phyloP scores from a whole-genome alignment of 495 filamentous ascomycete genomes.

The Oleoguttula mirabilis region DNA sequence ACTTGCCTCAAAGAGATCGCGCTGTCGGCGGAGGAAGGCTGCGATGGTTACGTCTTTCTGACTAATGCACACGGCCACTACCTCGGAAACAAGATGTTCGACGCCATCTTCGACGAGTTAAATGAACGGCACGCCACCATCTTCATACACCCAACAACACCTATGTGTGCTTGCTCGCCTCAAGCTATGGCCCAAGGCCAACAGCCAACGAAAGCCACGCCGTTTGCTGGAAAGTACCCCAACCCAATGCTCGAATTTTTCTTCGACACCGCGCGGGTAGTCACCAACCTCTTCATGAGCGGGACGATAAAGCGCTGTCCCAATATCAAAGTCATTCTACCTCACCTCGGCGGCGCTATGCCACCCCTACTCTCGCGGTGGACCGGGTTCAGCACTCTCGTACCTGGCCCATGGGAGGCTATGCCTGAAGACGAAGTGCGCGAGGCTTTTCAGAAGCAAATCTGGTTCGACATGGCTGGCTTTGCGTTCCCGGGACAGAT shows the following conservation, averaged over 20 bases:
- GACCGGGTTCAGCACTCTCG: conserved; percentile 25
- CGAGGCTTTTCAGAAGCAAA: conserved; percentile 28
- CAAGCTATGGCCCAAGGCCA: conserved; percentile 9
- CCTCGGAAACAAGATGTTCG: conserved; percentile 36
- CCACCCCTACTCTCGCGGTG: conserved; percentile 37
- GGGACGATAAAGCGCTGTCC: conserved; percentile 36
- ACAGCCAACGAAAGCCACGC: conserved; percentile 15
- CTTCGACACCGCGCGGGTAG: conserved; percentile 40
- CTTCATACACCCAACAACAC: conserved; percentile 44
- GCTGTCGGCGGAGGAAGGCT: conserved; percentile 29
- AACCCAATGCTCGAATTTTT: conserved; percentile 45
- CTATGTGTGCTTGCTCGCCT: conserved; percentile 17
- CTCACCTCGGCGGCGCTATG: conserved; percentile 40
- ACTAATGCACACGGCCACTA: conserved; percentile 41
- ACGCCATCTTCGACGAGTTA: conserved; percentile 31
- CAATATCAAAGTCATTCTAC: conserved; percentile 36
- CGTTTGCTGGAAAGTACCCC: conserved; percentile 26
- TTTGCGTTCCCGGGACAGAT: conserved; percentile 33
- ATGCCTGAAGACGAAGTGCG: conserved; percentile 13
- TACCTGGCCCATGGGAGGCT: conserved; percentile 15
- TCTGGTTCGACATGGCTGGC: conserved; percentile 36
- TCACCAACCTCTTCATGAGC: conserved; percentile 39
- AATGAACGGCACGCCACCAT: conserved; percentile 26
- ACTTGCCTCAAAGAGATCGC: conserved; percentile 36
- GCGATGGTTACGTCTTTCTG: conserved; percentile 39